Conservation (phyloP, 177 flowering plant species). For the Vitis hybrid region DNA sequence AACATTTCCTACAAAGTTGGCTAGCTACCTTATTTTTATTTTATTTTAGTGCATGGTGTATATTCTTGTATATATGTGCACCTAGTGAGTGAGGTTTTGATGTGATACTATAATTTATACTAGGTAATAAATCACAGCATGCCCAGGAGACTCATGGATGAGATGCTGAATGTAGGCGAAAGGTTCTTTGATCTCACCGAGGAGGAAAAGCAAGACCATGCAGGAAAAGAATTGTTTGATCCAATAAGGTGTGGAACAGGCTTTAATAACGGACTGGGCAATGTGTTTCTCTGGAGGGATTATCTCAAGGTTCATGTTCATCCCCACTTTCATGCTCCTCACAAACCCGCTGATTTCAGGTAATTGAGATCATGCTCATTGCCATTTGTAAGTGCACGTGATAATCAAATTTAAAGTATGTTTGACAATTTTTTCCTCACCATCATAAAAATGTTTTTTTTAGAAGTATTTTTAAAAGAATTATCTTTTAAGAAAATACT, state of each 20-base stretch:
- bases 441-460: too few relatives aligned
- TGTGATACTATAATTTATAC: background rate
- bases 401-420: too few relatives aligned
- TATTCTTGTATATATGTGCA: background rate
- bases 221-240: constrained; percentile 31
- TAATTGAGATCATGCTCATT: background rate
- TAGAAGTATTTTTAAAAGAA: too few relatives aligned
- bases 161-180: constrained; percentile 18
- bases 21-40: background rate
- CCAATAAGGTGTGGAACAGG: constrained; percentile 37
- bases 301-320: constrained; percentile 38
- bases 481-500: too few relatives aligned
- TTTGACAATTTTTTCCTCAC: too few relatives aligned
- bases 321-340: constrained; percentile 35
- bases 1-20: background rate
- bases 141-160: constrained; percentile 31
- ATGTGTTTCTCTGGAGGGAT: constrained; percentile 38
- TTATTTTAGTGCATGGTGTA: background rate
- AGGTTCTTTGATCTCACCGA: constrained; percentile 42
- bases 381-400: too few relatives aligned
- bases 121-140: constrained; percentile 65
- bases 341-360: constrained; percentile 28
- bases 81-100: background rate
- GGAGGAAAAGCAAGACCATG: constrained; percentile 48
- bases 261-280: constrained; percentile 20